These are phyloP conservation scores for Elaeagnus macrophylla DNA, from an alignment of 306 rosid genomes.

Conservation along the genomic window DNA sequence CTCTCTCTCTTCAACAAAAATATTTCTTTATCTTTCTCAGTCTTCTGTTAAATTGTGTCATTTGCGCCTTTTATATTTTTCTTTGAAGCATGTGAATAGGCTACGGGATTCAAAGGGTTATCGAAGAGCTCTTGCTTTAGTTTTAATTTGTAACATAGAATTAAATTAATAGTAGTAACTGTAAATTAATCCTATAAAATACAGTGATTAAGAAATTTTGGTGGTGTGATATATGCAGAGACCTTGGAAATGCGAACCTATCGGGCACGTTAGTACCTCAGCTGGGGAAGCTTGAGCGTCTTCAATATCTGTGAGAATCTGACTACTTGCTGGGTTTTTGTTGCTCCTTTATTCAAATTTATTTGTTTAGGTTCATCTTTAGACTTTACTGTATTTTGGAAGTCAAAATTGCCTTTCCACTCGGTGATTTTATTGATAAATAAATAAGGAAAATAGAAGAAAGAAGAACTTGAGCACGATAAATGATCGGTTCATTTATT, in stretches of 20 bases:
- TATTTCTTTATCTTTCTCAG: background rate
- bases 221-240: constrained; percentile 31
- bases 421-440: background rate
- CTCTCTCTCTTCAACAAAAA: background rate
- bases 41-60: no score
- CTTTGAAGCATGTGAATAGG: no score
- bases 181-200: background rate
- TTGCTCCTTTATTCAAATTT: background rate
- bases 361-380: no score
- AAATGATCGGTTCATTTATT: no score
- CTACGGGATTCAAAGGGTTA: no score
- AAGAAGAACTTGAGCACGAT: no score
- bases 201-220: background rate
- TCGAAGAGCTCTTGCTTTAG: no score
- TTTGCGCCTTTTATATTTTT: no score
- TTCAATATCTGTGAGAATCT: constrained; percentile 64
- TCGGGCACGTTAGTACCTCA: constrained; percentile 65
- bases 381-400: no score
- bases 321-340: background rate
- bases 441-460: no score
- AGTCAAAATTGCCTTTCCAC: no score
- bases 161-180: background rate
- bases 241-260: constrained; percentile 79
- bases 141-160: no score
- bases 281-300: constrained; percentile 59